These are phyloP conservation scores for Phlyctochytrium arcticum DNA, from an alignment of 192 early-diverging fungal genomes.

Conservation along the genomic window DNA sequence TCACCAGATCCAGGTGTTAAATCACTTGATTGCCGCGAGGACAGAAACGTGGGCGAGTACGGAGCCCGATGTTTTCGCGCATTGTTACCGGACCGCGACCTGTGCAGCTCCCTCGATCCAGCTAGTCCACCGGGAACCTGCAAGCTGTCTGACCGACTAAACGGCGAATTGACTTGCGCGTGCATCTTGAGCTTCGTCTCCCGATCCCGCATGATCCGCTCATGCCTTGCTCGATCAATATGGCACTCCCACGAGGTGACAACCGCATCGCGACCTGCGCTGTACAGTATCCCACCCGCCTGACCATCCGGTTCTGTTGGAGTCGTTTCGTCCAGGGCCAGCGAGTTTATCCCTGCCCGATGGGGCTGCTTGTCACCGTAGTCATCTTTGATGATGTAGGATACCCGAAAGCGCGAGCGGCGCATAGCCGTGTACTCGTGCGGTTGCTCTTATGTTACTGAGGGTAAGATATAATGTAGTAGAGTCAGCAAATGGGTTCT, in stretches of 20 bases:
- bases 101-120: neutral
- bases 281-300: constrained; percentile 68
- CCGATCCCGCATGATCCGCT: constrained; percentile 14
- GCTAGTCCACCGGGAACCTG: neutral
- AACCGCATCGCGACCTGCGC: constrained; percentile 84
- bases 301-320: constrained; percentile 2
- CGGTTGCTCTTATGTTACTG: too few relatives aligned
- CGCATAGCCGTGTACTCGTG: neutral
- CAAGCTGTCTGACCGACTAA: constrained; percentile 1
- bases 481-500: too few relatives aligned
- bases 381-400: constrained; percentile 31
- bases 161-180: neutral
- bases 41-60: neutral
- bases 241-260: constrained; percentile 84
- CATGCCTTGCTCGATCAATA: constrained; percentile 31
- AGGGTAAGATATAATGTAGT: too few relatives aligned
- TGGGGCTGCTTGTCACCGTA: constrained; percentile 17
- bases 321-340: constrained; percentile 59
- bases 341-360: constrained; percentile 70
- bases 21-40: neutral
- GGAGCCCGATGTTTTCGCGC: neutral
- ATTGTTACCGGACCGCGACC: constrained; percentile 7
- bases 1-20: neutral
- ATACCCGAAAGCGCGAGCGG: constrained; percentile 18
- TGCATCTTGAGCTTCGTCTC: constrained; percentile 9